Base-by-base conservation (phyloP, 306 rosid genomes). In the Erythrophleum fordii region DNA sequence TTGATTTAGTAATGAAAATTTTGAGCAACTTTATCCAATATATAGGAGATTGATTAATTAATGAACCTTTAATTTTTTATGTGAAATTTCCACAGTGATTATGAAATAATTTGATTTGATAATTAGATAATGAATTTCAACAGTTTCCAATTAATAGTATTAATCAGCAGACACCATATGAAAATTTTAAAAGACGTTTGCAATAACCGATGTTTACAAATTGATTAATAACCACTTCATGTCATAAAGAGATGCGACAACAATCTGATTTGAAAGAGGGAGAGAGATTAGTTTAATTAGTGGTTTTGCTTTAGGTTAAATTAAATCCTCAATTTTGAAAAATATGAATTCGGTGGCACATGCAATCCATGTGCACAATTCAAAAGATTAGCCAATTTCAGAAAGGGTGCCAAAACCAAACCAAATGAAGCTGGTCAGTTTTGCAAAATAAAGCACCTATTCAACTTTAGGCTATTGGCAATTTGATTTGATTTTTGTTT, bases 321-420 rank as follows among this genome's bases (percentile, higher is more conserved):
- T 5, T 6, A 20, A 72, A 51, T 18, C 25, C 37, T 46, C 46
- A 3, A 28, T 49, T 48, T 28, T 28, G 11, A 29, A 71, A 71
- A 48, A 37, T n/a, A 28, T 18, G 45, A 72, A 72, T 29, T 72
- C 45, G 18, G 34, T 29, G 76, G 76, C 76, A 72, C 62, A 18
- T 72, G 76, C 76, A 51, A 72, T 49, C 62, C 76, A 72, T 49
- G 31, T 31, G 76, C 62, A 29, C 28, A 42, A 22, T 68, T 42
- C 1, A 42, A 12, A 22, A 41, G 3, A 34, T 31, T 64, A 64
- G 20, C 34, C 34, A 64, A 61, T 23, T 11, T 31, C 34, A 31
- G 4, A 31, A 1, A n/a, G n/a, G n/a, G n/a, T n/a, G n/a, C n/a
- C n/a, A n/a, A n/a, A n/a, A n/a, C n/a, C n/a, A n/a, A n/a, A n/a